phyloP scores from a whole-genome alignment of 164 flowering plant genomes.

The Warburgia ugandensis region DNA sequence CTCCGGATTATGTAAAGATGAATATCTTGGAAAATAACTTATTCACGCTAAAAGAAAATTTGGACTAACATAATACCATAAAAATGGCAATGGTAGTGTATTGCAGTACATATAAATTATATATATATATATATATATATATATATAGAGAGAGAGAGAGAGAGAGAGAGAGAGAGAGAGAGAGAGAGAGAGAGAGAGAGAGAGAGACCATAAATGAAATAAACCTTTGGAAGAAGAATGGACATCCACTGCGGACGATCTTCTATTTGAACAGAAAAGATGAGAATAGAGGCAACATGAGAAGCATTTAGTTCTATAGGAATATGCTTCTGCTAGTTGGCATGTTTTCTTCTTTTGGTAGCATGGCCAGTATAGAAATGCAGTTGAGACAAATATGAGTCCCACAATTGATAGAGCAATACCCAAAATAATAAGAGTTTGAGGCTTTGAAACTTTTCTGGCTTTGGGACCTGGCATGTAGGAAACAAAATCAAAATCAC shows the following conservation, averaged over 20 bases:
- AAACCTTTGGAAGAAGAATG: neutral
- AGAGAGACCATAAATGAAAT: neutral
- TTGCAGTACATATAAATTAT: too few relatives aligned
- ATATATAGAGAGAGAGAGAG: neutral
- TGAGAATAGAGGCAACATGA: conserved; percentile 1
- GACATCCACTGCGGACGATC: neutral
- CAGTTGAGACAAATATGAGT: conserved; percentile 1
- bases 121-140: too few relatives aligned
- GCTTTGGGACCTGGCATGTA: conserved; percentile 11
- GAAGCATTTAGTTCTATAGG: conserved; percentile 2
- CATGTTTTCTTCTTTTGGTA: conserved; percentile 11
- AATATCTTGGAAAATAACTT: neutral
- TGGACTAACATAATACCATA: too few relatives aligned
- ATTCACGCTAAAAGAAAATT: too few relatives aligned
- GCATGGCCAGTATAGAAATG: conserved; percentile 11
- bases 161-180: neutral
- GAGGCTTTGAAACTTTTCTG: conserved; percentile 11
- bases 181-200: too few relatives aligned
- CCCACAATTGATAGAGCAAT: conserved; percentile 6
- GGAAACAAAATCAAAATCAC: conserved; percentile 6
- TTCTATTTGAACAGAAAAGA: neutral
- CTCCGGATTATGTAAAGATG: conserved; percentile 15
- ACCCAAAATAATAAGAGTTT: conserved; percentile 8
- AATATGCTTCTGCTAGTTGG: conserved; percentile 1
- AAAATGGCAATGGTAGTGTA: too few relatives aligned